Conservation (phyloP, 108 stramenopile genomes). For the Fragilaria crotonensis region DNA sequence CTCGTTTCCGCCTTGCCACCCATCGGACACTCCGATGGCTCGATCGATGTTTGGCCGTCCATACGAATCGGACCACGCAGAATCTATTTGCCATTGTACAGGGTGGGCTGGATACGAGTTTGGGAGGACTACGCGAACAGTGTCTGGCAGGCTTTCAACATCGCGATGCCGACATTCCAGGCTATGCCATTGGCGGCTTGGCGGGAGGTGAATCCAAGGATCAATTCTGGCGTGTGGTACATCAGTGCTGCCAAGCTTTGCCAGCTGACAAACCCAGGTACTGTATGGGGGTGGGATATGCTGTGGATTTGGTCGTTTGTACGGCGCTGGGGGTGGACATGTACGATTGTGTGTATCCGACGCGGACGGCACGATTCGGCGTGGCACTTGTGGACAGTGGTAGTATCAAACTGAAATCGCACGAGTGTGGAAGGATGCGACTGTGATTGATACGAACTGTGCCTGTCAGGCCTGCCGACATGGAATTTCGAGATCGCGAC, state of each 20-base stretch:
- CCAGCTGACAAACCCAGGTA: slow-evolving; percentile 91
- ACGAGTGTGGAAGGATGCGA: slow-evolving; percentile 53
- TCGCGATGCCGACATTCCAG: slow-evolving; percentile 76
- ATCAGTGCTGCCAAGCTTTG: slow-evolving; percentile 81
- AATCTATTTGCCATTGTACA: slow-evolving; percentile 95
- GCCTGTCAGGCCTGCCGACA: slow-evolving; percentile 66
- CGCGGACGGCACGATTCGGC: slow-evolving; percentile 95
- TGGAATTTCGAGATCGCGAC: slow-evolving; percentile 60
- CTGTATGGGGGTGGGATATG: slow-evolving; percentile 98
- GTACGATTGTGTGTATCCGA: slow-evolving; percentile 99
- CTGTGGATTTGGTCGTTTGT: slow-evolving; percentile 96
- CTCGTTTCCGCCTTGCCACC: slow-evolving; percentile 83
- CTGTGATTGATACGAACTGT: slow-evolving; percentile 69
- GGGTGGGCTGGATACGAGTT: slow-evolving; percentile 87
- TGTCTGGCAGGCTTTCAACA: slow-evolving; percentile 86
- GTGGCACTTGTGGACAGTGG: slow-evolving; percentile 81
- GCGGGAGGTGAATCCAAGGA: slow-evolving; percentile 96
- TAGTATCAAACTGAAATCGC: slow-evolving; percentile 64
- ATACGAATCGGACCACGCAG: slow-evolving; percentile 58
- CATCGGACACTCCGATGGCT: slow-evolving; percentile 92
- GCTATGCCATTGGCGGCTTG: slow-evolving; percentile 97
- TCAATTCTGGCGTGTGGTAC: slow-evolving; percentile 95
- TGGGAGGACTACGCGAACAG: slow-evolving; percentile 87
- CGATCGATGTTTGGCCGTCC: slow-evolving; percentile 91
- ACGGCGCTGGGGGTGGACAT: slow-evolving; percentile 95